Base-by-base conservation (phyloP, 179 eudicot genomes). In the Spergularia azorica region DNA sequence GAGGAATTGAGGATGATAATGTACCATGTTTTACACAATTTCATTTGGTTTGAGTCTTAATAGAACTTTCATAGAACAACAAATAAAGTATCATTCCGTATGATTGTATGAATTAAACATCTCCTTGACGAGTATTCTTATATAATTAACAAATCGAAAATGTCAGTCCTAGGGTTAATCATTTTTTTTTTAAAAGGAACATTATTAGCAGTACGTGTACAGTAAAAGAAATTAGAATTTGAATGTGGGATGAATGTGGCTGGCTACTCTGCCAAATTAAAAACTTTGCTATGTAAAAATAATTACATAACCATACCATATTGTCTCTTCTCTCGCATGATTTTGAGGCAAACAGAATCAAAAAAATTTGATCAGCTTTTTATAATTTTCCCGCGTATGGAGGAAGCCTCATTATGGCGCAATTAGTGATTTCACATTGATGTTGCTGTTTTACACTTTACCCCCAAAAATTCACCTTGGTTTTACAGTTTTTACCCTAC, bases 291-390 rank as follows among this genome's bases (percentile, higher is more conserved):
- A 60, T 2, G 0, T 5, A 16, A 18, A 71, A 67, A 74, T 81
- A 79, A 81, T 74, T 77, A 57, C 46, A 79, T 0, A 59, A 52
- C 85, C 82, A 72, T 79, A 85, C 60, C 79, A 73, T 65, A 76
- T 76, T 82, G 83, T 70, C 75, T 52, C 76, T 26, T 2, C 61
- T 17, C 13, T 64, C 5, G 63, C 76, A 64, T 85, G 84, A 85
- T 77, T 85, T 83, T 83, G 84, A 85, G 87, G 88, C 82, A 81
- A 81, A 75, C 59, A 76, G 84, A 82, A 82, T 82, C 82, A 26
- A 26, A 74, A 78, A 60, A 59, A 41, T 21, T 43, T 50, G 51
- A 38, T 70, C 60, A 72, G 77, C 74, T 78, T 81, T 73, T 41
- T 26, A 26, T 26, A 26, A 26, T 26, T 26, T 26, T 26, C 32